Percentiles rank a stretch among this genome's conserved stretches.
Evolutionary conservation across 2,329 filamentous ascomycete genomes (phyloP).

Genomic region (Zymoseptoria crescenta): DNA sequence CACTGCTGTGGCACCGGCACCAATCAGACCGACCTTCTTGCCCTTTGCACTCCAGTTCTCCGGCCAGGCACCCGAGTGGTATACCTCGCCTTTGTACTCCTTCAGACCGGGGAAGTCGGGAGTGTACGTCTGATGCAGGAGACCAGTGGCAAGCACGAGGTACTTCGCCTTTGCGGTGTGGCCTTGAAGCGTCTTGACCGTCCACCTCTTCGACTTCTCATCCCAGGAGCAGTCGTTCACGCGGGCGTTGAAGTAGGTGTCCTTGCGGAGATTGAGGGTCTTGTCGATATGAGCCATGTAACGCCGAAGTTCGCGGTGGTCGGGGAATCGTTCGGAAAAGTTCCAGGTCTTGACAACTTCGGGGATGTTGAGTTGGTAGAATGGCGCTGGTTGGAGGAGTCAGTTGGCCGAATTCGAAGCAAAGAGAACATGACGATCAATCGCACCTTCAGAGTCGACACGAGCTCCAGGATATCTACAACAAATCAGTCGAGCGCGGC

Average conservation of each 20-base stretch:
- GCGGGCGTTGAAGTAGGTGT: conserved; percentile 50
- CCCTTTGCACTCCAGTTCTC: conserved; percentile 25
- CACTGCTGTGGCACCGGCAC: conserved; percentile 37
- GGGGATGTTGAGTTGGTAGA: conserved; percentile 42
- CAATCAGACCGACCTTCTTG: conserved; percentile 36
- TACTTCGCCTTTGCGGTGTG: conserved; percentile 26
- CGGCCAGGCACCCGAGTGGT: conserved; percentile 37
- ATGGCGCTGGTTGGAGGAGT: conserved; percentile 26
- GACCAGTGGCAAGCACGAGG: conserved; percentile 32
- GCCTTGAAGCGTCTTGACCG: conserved; percentile 44
- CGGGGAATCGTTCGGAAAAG: conserved; percentile 35
- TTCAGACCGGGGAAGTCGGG: conserved; percentile 32
- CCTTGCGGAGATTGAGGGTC: conserved; percentile 48
- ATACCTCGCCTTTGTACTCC: conserved; percentile 33
- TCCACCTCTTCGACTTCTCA: conserved; percentile 41
- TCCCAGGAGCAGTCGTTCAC: conserved; percentile 49
- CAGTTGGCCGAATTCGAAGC: not conserved
- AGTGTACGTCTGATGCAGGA: conserved; percentile 32
- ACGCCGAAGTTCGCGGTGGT: conserved; percentile 38
- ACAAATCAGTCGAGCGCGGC: conserved; percentile 37
- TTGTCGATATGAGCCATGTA: conserved; percentile 57
- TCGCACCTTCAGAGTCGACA: conserved; percentile 35
- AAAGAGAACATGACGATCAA: not conserved
- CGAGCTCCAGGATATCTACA: conserved; percentile 38
- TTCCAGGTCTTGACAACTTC: conserved; percentile 47